Base-by-base conservation (phyloP, 108 stramenopile genomes). In the Nitzschia sp. region DNA sequence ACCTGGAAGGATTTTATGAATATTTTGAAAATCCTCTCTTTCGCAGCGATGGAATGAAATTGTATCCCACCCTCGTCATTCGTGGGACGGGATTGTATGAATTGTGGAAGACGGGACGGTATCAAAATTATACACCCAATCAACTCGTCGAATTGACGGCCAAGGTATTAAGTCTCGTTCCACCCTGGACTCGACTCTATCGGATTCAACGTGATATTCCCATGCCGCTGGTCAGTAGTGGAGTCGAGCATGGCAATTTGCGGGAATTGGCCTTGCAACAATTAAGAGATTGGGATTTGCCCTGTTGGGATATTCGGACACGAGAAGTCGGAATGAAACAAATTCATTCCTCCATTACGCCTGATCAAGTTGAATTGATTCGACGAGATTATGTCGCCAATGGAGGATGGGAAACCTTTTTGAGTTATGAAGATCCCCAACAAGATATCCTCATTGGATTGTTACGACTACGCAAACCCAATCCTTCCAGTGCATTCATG, bases 161-260 rank as follows among this genome's bases (percentile, higher is more conserved):
- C 11, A 84, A 85, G 56, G 78, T 96, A 16, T 67, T 97, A 72
- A 87, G 88, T 50, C 73, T 95, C 60, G 95, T 98, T 2, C 98
- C 96, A 34, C 98, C 98, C 1, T 98, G 98, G 98, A 96, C 93
- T 3, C 87, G 98, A 27, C 77, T 98, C 62, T 96, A 98, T 76
- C 76, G 98, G 16, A 94, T 98, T 54, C 96, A 96, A 69, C 89
- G 98, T 9, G 98, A 98, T 74, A 98, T 98, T 69, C 91, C 97
- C 60, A 97, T 97, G 97, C 97, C 97, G 2, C 74, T 97, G 38
- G 95, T 97, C 34, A 85, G 86, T 52, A 89, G 89, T 27, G 97
- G 97, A 9, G 97, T 97, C 5, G 97, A 97, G 68, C 92, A 97
- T 63, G 97, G 97, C 17, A 96, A 97, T 69, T 66, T 97, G 21